A percentile compares a stretch with the other conserved stretches of the same genome.
Conservation (phyloP, 805 yeast species). For the Metschnikowia peoriensis region DNA sequence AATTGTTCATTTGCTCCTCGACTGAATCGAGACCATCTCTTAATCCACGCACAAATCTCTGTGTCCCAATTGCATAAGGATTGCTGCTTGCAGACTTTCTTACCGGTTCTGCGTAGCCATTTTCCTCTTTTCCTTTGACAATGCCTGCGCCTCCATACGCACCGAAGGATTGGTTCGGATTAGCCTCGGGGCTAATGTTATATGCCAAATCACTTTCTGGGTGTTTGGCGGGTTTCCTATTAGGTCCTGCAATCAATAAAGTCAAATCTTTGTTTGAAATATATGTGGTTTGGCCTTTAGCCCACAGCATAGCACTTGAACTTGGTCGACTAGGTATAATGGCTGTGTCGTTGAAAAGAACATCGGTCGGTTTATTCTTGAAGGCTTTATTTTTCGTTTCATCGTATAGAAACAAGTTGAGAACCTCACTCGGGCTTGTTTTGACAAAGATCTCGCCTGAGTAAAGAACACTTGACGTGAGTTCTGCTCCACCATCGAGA, state of each 20-base stretch:
- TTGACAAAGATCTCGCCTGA: slow-evolving; percentile 61
- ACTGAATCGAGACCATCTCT: slow-evolving; percentile 52
- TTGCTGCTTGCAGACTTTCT: slow-evolving; percentile 27
- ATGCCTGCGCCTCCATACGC: slow-evolving; percentile 16
- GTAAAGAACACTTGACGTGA: slow-evolving; percentile 34
- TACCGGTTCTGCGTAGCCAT: slow-evolving; percentile 48
- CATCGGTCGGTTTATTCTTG: slow-evolving; percentile 43
- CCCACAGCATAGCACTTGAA: slow-evolving; percentile 80
- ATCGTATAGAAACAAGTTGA: slow-evolving; percentile 24
- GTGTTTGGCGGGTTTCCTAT: slow-evolving; percentile 58
- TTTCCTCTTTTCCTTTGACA: slow-evolving; percentile 8
- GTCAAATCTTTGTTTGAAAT: slow-evolving; percentile 65
- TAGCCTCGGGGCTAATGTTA: slow-evolving; percentile 46
- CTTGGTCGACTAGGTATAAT: slow-evolving; percentile 77
- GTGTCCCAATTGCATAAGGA: slow-evolving; percentile 39
- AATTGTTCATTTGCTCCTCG: slow-evolving; percentile 56
- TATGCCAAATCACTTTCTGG: slow-evolving; percentile 56
- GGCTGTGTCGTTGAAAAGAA: slow-evolving; percentile 66
- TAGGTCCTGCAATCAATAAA: slow-evolving; percentile 67
- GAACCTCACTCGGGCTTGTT: slow-evolving; percentile 47
- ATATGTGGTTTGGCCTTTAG: slow-evolving; percentile 64
- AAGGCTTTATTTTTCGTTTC: slow-evolving; percentile 20
- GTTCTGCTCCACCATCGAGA: slow-evolving; percentile 22
- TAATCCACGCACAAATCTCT: slow-evolving; percentile 42
- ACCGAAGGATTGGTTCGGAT: slow-evolving; percentile 35